Evolutionary conservation across 192 early-diverging fungal species (phyloP).

Genomic region (Backusella sp.): DNA sequence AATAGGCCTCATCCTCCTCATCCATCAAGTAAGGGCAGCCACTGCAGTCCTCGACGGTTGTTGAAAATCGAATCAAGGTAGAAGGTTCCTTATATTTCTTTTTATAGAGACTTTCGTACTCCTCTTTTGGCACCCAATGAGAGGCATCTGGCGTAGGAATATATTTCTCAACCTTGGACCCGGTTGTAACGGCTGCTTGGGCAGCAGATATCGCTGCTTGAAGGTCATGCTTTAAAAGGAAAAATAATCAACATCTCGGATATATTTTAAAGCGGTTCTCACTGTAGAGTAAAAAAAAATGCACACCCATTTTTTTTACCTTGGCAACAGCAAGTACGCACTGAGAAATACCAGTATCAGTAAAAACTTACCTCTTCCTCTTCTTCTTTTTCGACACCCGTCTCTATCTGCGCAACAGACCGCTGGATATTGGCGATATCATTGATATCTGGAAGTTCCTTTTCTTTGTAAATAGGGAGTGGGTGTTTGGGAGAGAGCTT

Average conservation of each 20-base stretch:
- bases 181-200: constrained; percentile 61
- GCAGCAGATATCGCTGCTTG: constrained; percentile 87
- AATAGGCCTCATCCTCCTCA: constrained; percentile 76
- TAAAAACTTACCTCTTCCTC: constrained; percentile 68
- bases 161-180: constrained; percentile 57
- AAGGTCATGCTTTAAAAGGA: constrained; percentile 72
- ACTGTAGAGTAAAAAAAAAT: constrained; percentile 5
- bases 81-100: constrained; percentile 70
- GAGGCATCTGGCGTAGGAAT: constrained; percentile 97
- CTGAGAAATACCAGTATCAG: background rate
- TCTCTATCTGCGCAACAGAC: constrained; percentile 70
- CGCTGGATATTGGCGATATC: constrained; percentile 69
- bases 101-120: constrained; percentile 69
- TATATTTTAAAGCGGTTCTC: constrained; percentile 12
- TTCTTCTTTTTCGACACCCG: constrained; percentile 98
- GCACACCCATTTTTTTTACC: background rate
- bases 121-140: constrained; percentile 49
- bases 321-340: background rate
- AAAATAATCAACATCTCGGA: constrained; percentile 15
- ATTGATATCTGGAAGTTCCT: constrained; percentile 83
- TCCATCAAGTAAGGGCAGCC: constrained; percentile 89
- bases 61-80: constrained; percentile 82
- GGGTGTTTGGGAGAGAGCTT: constrained; percentile 89
- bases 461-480: constrained; percentile 75
- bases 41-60: constrained; percentile 83